These are phyloP conservation scores for Fusarium torulosum DNA, from an alignment of 2,329 filamentous ascomycete species.

Conservation along the genomic window DNA sequence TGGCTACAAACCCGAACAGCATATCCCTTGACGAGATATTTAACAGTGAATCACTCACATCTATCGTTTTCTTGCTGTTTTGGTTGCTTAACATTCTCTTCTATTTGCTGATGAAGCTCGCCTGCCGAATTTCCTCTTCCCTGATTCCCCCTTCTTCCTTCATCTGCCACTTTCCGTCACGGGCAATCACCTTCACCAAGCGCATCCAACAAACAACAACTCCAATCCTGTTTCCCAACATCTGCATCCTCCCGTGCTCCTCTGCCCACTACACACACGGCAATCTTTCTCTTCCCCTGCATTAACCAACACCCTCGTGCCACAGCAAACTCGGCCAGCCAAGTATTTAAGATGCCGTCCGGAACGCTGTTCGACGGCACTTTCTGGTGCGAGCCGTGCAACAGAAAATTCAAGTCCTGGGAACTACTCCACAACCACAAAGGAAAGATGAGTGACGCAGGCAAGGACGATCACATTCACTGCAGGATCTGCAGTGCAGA, in stretches of 20 bases:
- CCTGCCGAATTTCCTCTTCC: not conserved
- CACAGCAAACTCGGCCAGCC: not conserved
- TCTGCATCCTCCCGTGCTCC: not conserved
- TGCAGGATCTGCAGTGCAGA: conserved; percentile 56
- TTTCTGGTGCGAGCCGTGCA: conserved; percentile 50
- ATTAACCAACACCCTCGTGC: not conserved
- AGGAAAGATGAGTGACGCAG: conserved; percentile 42
- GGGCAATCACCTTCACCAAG: not conserved
- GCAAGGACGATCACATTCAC: conserved; percentile 50
- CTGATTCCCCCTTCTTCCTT: not conserved
- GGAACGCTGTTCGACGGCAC: conserved; percentile 19
- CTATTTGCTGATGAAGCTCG: not conserved
- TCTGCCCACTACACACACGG: not conserved
- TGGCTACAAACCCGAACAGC: not conserved
- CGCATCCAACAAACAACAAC: not conserved
- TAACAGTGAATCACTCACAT: not conserved
- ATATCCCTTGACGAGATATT: accelerated
- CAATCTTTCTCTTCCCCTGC: not conserved
- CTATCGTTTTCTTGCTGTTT: not conserved
- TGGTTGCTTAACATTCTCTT: not conserved
- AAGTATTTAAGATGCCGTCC: conserved; percentile 34
- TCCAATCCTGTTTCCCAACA: not conserved
- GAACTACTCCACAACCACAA: conserved; percentile 50
- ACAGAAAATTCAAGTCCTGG: conserved; percentile 44
- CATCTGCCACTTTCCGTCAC: not conserved